Base-by-base conservation (phyloP, 2,329 filamentous ascomycete species). In the Cercospora sesami region DNA sequence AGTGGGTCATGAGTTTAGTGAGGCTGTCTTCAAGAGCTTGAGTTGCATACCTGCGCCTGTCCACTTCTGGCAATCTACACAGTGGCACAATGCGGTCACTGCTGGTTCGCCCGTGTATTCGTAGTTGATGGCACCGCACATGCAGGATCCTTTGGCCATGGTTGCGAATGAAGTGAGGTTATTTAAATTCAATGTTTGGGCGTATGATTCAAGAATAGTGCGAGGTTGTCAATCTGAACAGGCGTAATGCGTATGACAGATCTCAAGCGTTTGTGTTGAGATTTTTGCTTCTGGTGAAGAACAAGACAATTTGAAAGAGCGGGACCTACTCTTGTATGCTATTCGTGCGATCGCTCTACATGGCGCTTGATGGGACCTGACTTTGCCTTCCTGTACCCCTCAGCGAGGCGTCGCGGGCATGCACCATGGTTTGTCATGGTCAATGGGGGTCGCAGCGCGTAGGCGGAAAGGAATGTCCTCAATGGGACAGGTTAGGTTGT, bases 41-140 rank as follows among this genome's bases (percentile, higher is more conserved):
- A 5, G n/a, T 16, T 18, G 9, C 57, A 5, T 18, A 60, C 57
- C 57, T n/a, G 83, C 79, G 45, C 85, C 85, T 8, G 84, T 82
- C 83, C 81, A 77, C 67, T 87, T 87, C 70, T 86, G 84, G 74
- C 85, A 87, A 68, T 86, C 84, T 12, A 74, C 60, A 57, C 69
- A 73, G 42, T 73, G 70, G 76, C 85, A 87, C 36, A 87, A 77
- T 6, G 84, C 84, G 18, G 80, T 82, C 3, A 69, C 68, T 33
- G 69, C 69, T 39, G 67, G 68, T 64, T 69, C 71, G 66, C 74
- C 75, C 4, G 72, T 75, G 68, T 75, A 77, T 59, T 76, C 72
- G 63, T 76, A 77, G 64, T 64, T 68, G 30, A 77, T 70, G 18
- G 65, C 63, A 14, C 71, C 73, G 61, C 75, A 77, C 74, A 77